Percentiles rank a stretch among this genome's conserved stretches.
Evolutionary conservation across 495 filamentous ascomycete species (phyloP).

Genomic region (Terfezia claveryi): DNA sequence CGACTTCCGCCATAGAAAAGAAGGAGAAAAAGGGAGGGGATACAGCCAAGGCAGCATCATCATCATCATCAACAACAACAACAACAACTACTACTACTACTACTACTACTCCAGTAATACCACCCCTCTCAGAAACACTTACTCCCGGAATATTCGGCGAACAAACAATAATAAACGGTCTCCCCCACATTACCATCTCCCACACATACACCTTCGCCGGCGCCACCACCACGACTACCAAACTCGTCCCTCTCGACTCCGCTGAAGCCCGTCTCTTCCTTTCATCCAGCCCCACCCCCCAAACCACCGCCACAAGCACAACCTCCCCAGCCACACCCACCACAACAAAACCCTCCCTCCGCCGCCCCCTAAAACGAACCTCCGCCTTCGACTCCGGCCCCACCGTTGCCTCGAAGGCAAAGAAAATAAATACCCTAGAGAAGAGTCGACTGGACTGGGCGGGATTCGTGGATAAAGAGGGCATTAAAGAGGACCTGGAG

Average conservation of each 20-base stretch:
- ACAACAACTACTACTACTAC: constrained; percentile 18
- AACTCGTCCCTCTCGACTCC: constrained; percentile 52
- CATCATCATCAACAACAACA: constrained; percentile 5
- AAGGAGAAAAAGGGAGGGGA: constrained; percentile 16
- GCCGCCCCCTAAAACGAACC: constrained; percentile 46
- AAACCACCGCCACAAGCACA: constrained; percentile 18
- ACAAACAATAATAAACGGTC: constrained; percentile 1
- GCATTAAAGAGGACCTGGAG: constrained; percentile 76
- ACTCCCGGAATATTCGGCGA: constrained; percentile 49
- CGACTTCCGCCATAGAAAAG: too few species aligned
- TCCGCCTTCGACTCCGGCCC: constrained; percentile 61
- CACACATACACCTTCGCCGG: constrained; percentile 84
- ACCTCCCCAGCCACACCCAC: constrained; percentile 4
- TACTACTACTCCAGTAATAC: constrained; percentile 42
- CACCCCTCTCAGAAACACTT: constrained; percentile 70
- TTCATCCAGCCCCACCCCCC: constrained; percentile 29
- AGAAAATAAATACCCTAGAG: constrained; percentile 88
- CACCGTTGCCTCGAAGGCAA: constrained; percentile 30
- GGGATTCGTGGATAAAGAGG: constrained; percentile 74
- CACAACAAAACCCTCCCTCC: constrained; percentile 21
- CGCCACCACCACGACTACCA: constrained; percentile 60
- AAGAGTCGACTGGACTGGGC: constrained; percentile 93
- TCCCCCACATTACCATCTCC: constrained; percentile 49
- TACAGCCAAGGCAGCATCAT: constrained; percentile 12
- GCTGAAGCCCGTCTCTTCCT: constrained; percentile 66